Evolutionary conservation across 2,329 filamentous ascomycete species (phyloP).

Genomic region (Paramyrothecium sp.): DNA sequence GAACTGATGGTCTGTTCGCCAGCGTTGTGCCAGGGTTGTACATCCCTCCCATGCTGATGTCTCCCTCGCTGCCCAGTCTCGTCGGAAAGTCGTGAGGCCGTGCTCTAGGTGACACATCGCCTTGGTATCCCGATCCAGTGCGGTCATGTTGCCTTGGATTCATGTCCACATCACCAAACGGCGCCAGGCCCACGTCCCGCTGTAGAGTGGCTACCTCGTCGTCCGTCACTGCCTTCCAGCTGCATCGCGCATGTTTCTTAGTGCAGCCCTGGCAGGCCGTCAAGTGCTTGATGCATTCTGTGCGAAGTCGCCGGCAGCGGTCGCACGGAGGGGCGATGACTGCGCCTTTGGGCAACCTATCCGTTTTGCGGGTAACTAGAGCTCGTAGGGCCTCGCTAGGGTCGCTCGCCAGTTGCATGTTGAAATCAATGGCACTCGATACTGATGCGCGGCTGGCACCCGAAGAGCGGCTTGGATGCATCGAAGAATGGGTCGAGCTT

Average conservation of each 20-base stretch:
- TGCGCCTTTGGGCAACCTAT: conserved; percentile 71
- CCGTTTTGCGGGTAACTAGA: conserved; percentile 73
- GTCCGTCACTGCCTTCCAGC: conserved; percentile 78
- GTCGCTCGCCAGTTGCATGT: conserved; percentile 17
- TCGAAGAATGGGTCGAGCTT: neutral
- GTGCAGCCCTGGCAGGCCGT: conserved; percentile 87
- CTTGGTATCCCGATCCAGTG: neutral
- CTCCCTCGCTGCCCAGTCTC: neutral
- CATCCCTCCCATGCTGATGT: neutral
- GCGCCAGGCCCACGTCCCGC: conserved; percentile 20
- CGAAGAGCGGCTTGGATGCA: conserved; percentile 5
- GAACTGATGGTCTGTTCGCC: neutral
- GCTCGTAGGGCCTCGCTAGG: conserved; percentile 34
- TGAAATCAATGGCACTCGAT: conserved; percentile 7
- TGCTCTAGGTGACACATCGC: conserved; percentile 4
- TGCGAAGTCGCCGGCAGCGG: conserved; percentile 74
- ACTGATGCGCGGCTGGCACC: too few species aligned
- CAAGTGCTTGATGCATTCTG: conserved; percentile 81
- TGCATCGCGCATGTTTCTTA: conserved; percentile 86
- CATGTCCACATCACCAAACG: conserved; percentile 8
- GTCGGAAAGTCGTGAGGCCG: neutral
- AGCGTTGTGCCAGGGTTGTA: neutral
- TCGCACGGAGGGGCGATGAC: conserved; percentile 81
- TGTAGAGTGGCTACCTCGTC: conserved; percentile 53
- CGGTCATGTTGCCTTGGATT: neutral